Percentiles rank a stretch among this genome's conserved stretches.
Conservation (phyloP, 805 yeast genomes). For the Nakazawaea wickerhamii region DNA sequence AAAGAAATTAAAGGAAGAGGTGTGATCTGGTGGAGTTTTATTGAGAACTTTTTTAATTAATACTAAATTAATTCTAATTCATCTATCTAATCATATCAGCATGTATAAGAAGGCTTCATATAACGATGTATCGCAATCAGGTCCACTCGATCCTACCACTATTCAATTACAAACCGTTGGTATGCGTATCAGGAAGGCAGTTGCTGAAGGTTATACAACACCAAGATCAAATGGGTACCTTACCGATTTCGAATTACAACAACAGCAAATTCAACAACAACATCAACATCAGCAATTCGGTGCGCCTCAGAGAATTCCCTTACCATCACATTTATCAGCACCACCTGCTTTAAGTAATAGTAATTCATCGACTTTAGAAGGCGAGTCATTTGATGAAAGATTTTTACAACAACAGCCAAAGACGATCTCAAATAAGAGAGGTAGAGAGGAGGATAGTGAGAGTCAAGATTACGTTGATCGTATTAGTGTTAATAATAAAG, state of each 20-base stretch:
- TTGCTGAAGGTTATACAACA: constrained; percentile 51
- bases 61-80: too few species aligned
- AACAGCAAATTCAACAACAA: constrained; percentile 10
- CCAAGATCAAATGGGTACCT: constrained; percentile 13
- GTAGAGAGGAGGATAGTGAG: constrained; percentile 8
- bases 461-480: not conserved
- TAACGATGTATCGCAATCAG: not conserved
- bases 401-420: not conserved
- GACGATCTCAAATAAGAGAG: constrained; percentile 1
- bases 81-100: not conserved
- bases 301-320: constrained; percentile 29
- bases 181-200: constrained; percentile 66
- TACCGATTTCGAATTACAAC: constrained; percentile 18
- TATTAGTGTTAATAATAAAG: constrained; percentile 13
- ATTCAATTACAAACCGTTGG: constrained; percentile 51
- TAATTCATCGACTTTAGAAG: constrained; percentile 38
- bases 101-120: constrained; percentile 10
- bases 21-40: too few species aligned
- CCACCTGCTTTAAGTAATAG: constrained; percentile 40
- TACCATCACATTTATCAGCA: constrained; percentile 34
- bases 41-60: too few species aligned
- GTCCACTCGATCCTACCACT: constrained; percentile 21
- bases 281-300: constrained; percentile 3
- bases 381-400: constrained; percentile 8
- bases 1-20: too few species aligned